Percentiles rank a stretch among this genome's conserved stretches.
Conservation (phyloP, 139 green algal genomes). For the Edaphochlamys debaryana region DNA sequence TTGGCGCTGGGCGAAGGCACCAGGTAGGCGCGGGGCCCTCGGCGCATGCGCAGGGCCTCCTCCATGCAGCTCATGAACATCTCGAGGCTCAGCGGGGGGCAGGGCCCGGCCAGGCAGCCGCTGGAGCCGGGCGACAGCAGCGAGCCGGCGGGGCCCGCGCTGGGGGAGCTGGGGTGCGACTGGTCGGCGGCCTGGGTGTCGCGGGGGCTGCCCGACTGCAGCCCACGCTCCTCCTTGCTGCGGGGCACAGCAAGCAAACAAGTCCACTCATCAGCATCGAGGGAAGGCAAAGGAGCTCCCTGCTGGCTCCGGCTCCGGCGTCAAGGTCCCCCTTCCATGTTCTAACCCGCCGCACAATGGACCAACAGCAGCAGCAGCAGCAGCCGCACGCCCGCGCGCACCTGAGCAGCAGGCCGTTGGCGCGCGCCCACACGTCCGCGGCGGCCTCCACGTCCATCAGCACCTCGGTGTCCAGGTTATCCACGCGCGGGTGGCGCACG, state of each 20-base stretch:
- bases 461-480: conserved; percentile 69
- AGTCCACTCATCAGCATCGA: no score
- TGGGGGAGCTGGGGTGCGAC: not conserved
- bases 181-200: not conserved
- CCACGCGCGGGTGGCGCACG: conserved; percentile 40
- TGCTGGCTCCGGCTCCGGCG: no score
- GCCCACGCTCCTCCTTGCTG: no score
- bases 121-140: not conserved
- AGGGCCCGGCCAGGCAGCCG: not conserved
- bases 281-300: no score
- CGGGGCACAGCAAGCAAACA: no score
- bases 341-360: no score
- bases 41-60: conserved; percentile 55
- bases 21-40: conserved; percentile 71
- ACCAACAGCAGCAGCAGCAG: no score
- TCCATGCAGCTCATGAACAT: conserved; percentile 73
- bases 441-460: conserved; percentile 41
- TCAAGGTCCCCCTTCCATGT: no score
- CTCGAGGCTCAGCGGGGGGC: conserved; percentile 33
- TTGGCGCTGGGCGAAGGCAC: conserved; percentile 68
- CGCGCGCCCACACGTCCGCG: conserved; percentile 29
- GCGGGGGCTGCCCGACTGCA: not conserved
- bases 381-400: no score
- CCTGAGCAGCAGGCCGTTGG: conserved; percentile 15
- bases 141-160: no score